Evolutionary conservation across 352 stramenopile species (phyloP).

Genomic region (Aphanomyces cochlioides): DNA sequence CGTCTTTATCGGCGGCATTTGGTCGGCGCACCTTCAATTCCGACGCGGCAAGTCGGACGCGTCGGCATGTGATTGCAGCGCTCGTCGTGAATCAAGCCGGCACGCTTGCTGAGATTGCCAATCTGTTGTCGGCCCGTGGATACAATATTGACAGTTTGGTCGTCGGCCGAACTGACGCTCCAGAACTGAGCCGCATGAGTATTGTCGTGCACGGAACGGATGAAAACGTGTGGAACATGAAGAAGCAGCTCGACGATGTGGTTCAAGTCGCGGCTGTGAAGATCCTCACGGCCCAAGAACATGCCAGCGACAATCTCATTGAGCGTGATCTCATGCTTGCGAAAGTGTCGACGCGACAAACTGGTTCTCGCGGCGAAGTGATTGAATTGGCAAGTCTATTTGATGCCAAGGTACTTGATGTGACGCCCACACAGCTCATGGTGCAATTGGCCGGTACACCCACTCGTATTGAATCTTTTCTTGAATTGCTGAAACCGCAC

Average conservation of each 20-base stretch:
- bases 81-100: conserved; percentile 82
- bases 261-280: conserved; percentile 83
- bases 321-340: conserved; percentile 85
- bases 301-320: conserved; percentile 73
- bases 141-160: conserved; percentile 88
- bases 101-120: conserved; percentile 82
- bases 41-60: conserved; percentile 32
- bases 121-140: conserved; percentile 73
- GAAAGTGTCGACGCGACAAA: conserved; percentile 70
- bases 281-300: conserved; percentile 66
- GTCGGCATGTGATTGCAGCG: conserved; percentile 78
- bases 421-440: conserved; percentile 78
- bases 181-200: conserved; percentile 83
- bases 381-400: conserved; percentile 80
- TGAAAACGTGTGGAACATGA: conserved; percentile 82
- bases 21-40: not conserved
- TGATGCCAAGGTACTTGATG: conserved; percentile 83
- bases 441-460: conserved; percentile 74
- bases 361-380: conserved; percentile 64
- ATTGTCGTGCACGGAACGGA: conserved; percentile 79
- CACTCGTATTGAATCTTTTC: conserved; percentile 72
- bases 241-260: conserved; percentile 85
- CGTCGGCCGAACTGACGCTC: conserved; percentile 78
- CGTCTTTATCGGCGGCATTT: not conserved
- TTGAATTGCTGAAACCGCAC: conserved; percentile 76